Evolutionary conservation across 2,329 filamentous ascomycete species (phyloP).

Genomic region (Stachybotrys elegans): DNA sequence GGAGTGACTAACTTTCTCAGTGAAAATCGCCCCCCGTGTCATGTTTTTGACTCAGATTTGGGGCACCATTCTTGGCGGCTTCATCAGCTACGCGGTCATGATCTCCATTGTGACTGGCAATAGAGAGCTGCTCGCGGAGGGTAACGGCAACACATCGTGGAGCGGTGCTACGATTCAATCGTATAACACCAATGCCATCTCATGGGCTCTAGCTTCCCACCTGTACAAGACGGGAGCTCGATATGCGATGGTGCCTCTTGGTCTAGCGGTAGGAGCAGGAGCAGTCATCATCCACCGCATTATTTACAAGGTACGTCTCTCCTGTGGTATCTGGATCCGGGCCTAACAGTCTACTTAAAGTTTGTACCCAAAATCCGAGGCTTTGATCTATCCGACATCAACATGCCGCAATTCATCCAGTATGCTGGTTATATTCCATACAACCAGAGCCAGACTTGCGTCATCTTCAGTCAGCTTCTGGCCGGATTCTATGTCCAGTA

Average conservation of each 20-base stretch:
- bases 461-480: conserved; percentile 40
- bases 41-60: conserved; percentile 55
- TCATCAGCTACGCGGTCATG: conserved; percentile 53
- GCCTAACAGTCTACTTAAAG: conserved; percentile 19
- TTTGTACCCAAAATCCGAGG: conserved; percentile 40
- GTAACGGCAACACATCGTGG: conserved; percentile 45
- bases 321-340: not conserved
- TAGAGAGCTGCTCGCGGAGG: conserved; percentile 38
- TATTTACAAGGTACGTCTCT: conserved; percentile 29
- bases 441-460: conserved; percentile 50
- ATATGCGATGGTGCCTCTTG: conserved; percentile 45
- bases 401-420: conserved; percentile 49
- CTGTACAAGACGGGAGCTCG: conserved; percentile 40
- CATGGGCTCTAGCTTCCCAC: conserved; percentile 48
- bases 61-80: conserved; percentile 48
- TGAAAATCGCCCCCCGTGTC: conserved; percentile 48
- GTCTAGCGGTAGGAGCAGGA: conserved; percentile 41
- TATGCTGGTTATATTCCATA: conserved; percentile 51
- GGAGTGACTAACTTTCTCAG: conserved; percentile 21
- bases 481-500: conserved; percentile 45
- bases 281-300: conserved; percentile 39
- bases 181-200: conserved; percentile 41
- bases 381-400: conserved; percentile 38
- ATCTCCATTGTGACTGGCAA: conserved; percentile 45
- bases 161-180: conserved; percentile 46